Evolutionary conservation across 345 rosid genomes (phyloP).

Genomic region (Passiflora organensis): DNA sequence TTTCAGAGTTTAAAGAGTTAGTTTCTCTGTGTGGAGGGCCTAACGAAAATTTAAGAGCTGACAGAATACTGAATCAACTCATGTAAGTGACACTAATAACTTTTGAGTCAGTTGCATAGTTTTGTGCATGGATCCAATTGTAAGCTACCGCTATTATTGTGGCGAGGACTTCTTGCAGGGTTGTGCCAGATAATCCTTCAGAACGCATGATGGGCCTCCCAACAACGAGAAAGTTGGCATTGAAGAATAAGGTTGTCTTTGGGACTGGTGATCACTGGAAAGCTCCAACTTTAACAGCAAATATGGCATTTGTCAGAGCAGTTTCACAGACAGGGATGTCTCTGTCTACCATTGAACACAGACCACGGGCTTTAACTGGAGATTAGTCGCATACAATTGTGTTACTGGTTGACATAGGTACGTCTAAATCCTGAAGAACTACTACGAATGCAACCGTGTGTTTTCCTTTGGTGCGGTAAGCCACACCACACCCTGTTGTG

Average conservation of each 20-base stretch:
- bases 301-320: constrained; percentile 84
- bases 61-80: constrained; percentile 46
- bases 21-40: constrained; percentile 67
- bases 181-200: constrained; percentile 69
- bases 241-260: constrained; percentile 75
- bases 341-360: constrained; percentile 57
- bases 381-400: constrained; percentile 28
- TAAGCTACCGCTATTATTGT: neutral
- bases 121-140: neutral
- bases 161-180: constrained; percentile 36
- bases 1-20: constrained; percentile 59
- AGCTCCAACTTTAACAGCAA: constrained; percentile 82
- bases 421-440: too few relatives aligned
- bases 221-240: constrained; percentile 79
- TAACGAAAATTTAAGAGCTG: constrained; percentile 70
- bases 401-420: neutral
- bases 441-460: too few relatives aligned
- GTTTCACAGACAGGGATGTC: constrained; percentile 92
- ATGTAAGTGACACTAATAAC: too few relatives aligned
- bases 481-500: too few relatives aligned
- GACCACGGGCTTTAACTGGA: constrained; percentile 86
- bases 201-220: constrained; percentile 69
- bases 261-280: constrained; percentile 88
- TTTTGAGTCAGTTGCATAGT: neutral
- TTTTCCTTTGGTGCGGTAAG: too few relatives aligned